Evolutionary conservation across 495 filamentous ascomycete species (phyloP).

Genomic region (Aspergillus sparsus): DNA sequence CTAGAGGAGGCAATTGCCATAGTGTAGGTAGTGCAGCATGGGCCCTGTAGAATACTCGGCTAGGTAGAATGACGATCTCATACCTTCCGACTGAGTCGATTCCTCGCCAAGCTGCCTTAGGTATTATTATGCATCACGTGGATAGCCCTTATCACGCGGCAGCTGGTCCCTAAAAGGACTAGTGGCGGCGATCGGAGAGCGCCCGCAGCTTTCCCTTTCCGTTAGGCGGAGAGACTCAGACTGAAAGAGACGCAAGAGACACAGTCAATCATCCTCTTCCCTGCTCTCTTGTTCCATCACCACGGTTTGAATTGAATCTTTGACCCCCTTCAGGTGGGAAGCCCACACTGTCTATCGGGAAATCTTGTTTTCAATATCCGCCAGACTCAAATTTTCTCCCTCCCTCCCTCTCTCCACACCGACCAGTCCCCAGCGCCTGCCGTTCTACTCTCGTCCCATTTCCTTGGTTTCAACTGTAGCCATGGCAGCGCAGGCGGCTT

Average conservation of each 20-base stretch:
- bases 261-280: conserved; percentile 1
- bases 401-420: not conserved
- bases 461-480: conserved; percentile 25
- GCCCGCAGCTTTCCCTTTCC: conserved; percentile 36
- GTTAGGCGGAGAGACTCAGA: conserved; percentile 28
- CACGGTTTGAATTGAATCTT: not conserved
- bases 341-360: not conserved
- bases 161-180: conserved; percentile 29
- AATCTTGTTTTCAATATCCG: not conserved
- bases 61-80: no score
- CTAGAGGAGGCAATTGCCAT: not conserved
- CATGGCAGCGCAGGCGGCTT: conserved; percentile 71
- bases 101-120: not conserved
- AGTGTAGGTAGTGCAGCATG: not conserved
- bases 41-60: no score
- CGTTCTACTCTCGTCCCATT: conserved; percentile 10
- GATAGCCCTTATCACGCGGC: conserved; percentile 32
- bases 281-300: not conserved
- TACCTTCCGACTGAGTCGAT: no score
- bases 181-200: conserved; percentile 35
- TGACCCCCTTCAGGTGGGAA: not conserved
- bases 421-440: conserved; percentile 3
- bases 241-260: conserved; percentile 7
- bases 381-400: not conserved
- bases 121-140: conserved; percentile 31